Evolutionary conservation across 106 monocot species (phyloP).

Genomic region (Allium sativum): DNA sequence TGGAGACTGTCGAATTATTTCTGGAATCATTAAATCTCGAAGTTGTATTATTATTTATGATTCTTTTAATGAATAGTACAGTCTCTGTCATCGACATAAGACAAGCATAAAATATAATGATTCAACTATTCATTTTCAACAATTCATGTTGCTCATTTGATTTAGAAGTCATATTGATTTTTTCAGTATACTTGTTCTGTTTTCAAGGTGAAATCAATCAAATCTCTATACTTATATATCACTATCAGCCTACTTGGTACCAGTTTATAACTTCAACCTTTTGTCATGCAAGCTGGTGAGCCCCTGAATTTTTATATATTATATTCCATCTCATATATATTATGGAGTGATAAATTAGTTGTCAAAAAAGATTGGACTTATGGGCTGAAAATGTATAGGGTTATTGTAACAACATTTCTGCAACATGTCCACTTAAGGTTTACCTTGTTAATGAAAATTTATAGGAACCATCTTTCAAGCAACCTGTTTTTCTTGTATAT

Average conservation of each 20-base stretch:
- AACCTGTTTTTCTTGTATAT: conserved; percentile 97
- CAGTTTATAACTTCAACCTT: conserved; percentile 91
- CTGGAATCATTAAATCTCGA: too few relatives aligned
- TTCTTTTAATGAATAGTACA: too few relatives aligned
- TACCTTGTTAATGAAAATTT: conserved; percentile 18
- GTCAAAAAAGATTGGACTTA: background rate
- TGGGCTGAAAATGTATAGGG: background rate
- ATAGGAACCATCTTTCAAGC: conserved; percentile 97
- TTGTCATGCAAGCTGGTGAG: conserved; percentile 92
- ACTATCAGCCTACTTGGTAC: conserved; percentile 70
- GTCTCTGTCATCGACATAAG: background rate
- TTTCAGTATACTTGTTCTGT: conserved; percentile 6
- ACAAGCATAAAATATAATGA: too few relatives aligned
- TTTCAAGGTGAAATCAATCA: conserved; percentile 49
- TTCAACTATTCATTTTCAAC: too few relatives aligned
- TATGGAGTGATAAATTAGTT: background rate
- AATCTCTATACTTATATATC: conserved; percentile 69
- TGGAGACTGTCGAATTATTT: too few relatives aligned
- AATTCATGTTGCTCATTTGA: too few relatives aligned
- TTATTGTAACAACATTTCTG: background rate
- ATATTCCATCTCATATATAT: background rate
- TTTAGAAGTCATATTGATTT: background rate
- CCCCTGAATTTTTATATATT: background rate
- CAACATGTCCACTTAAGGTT: conserved; percentile 11
- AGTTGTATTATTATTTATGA: too few relatives aligned